A percentile compares a stretch with the other conserved stretches of the same genome.
Evolutionary conservation across 75 land plant genomes (phyloP).

Genomic region (Sequoiadendron giganteum): DNA sequence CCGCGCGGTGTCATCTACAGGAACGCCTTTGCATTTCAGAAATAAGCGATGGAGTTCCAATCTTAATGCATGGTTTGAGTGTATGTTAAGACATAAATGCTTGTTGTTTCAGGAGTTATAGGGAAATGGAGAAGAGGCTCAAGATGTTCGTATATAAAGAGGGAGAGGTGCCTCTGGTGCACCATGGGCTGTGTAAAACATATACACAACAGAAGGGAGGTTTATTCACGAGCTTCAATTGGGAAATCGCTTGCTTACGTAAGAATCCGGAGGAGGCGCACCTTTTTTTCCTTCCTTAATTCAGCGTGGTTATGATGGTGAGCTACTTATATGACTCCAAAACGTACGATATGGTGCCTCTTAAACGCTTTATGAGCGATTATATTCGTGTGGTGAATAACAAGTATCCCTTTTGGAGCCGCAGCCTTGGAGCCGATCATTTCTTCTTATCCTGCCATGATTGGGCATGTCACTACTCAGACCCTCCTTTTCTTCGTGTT

Average conservation of each 20-base stretch:
- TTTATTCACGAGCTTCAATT: slow-evolving; percentile 74
- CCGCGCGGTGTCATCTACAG: slow-evolving; percentile 39
- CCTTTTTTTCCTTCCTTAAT: slow-evolving; percentile 74
- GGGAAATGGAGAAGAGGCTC: slow-evolving; percentile 85
- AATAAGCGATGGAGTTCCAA: slow-evolving; percentile 17
- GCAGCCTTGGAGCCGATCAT: slow-evolving; percentile 67
- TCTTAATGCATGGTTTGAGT: too few relatives aligned
- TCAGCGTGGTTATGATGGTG: slow-evolving; percentile 75
- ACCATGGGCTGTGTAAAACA: slow-evolving; percentile 84
- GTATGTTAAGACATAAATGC: background rate
- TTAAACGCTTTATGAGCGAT: slow-evolving; percentile 28
- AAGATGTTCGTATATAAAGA: slow-evolving; percentile 71
- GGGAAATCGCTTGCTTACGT: slow-evolving; percentile 50
- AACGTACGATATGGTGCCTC: slow-evolving; percentile 24
- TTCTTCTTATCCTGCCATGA: slow-evolving; percentile 82
- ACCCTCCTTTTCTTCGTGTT: too few relatives aligned
- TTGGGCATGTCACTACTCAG: slow-evolving; percentile 39
- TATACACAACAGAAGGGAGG: slow-evolving; percentile 80
- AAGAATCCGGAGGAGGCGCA: slow-evolving; percentile 74
- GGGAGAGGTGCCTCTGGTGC: slow-evolving; percentile 83
- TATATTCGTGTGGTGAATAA: slow-evolving; percentile 40
- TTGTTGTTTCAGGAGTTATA: slow-evolving; percentile 64
- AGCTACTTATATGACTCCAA: slow-evolving; percentile 36
- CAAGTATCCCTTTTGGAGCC: slow-evolving; percentile 60
- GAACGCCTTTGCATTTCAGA: slow-evolving; percentile 47